Percentiles rank a stretch among this genome's conserved stretches.
These are phyloP conservation scores for Aspergillus clavatus DNA, from an alignment of 2,329 filamentous ascomycete genomes.

Conservation along the genomic window DNA sequence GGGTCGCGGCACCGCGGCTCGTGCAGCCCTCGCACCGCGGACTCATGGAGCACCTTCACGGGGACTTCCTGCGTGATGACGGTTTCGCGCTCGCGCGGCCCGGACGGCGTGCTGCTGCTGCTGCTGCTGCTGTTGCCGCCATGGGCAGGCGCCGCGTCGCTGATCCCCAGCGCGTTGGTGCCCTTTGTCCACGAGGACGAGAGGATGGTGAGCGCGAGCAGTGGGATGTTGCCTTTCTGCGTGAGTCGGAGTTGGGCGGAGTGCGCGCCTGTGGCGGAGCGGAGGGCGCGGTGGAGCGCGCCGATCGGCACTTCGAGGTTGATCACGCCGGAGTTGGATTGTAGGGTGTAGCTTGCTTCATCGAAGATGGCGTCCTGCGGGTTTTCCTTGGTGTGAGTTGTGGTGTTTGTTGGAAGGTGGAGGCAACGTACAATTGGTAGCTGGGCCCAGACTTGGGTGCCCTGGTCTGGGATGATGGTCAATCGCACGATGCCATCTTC, in stretches of 20 bases:
- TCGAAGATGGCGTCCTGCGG: slow-evolving; percentile 78
- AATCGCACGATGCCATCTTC: slow-evolving; percentile 85
- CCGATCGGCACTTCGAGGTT: slow-evolving; percentile 93
- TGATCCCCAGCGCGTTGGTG: slow-evolving; percentile 53
- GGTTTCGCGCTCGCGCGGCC: slow-evolving; percentile 73
- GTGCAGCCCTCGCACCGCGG: slow-evolving; percentile 84
- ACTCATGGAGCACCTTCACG: slow-evolving; percentile 79
- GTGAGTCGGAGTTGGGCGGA: slow-evolving; percentile 83
- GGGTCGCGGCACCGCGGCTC: slow-evolving; percentile 87
- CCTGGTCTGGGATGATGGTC: slow-evolving; percentile 90
- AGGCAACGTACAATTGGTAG: slow-evolving; percentile 42
- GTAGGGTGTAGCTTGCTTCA: slow-evolving; percentile 66
- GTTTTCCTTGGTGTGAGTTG: neutral
- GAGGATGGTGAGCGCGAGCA: slow-evolving; percentile 85
- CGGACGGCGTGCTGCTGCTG: slow-evolving; percentile 42
- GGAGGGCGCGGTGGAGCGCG: slow-evolving; percentile 83
- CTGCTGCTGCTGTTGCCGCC: slow-evolving; percentile 34
- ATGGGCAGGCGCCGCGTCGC: slow-evolving; percentile 24
- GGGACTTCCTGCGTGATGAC: slow-evolving; percentile 93
- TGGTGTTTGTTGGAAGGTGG: neutral
- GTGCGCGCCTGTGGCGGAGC: slow-evolving; percentile 75
- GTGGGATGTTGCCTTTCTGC: slow-evolving; percentile 81
- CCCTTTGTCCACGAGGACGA: slow-evolving; percentile 47
- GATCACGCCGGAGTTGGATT: slow-evolving; percentile 89
- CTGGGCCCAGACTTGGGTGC: slow-evolving; percentile 94